These are phyloP conservation scores for Suillus plorans DNA, from an alignment of 768 basidiomycete genomes.

Conservation along the genomic window DNA sequence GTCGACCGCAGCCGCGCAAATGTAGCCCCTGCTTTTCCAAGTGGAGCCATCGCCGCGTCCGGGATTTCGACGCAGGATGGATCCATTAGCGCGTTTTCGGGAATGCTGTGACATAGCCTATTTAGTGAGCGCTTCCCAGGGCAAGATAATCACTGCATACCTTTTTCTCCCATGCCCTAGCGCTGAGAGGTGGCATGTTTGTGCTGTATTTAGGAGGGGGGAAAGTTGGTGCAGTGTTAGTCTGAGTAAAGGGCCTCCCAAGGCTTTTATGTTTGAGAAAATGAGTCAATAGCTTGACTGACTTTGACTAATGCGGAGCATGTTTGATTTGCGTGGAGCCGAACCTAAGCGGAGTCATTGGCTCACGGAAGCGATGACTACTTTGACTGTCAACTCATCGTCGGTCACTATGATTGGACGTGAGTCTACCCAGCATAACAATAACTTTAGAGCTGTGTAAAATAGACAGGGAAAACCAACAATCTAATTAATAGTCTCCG, in stretches of 20 bases:
- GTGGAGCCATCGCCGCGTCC: not conserved
- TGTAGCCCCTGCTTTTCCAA: slow-evolving; percentile 4
- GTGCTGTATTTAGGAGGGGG: not conserved
- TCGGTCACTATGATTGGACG: not conserved
- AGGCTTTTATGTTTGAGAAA: not conserved
- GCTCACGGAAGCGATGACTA: not conserved
- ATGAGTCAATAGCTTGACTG: not conserved
- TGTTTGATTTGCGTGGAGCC: not conserved
- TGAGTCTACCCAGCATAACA: not conserved
- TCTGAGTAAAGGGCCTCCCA: no score
- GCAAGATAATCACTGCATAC: not conserved
- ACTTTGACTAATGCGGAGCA: not conserved
- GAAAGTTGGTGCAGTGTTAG: not conserved
- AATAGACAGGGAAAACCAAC: not conserved
- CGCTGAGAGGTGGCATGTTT: not conserved
- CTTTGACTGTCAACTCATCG: not conserved
- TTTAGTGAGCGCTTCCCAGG: not conserved
- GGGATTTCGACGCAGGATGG: not conserved
- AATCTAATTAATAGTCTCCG: not conserved
- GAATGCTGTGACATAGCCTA: not conserved
- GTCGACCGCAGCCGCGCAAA: not conserved
- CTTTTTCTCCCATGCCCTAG: slow-evolving; percentile 4
- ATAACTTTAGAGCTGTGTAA: not conserved
- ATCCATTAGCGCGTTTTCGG: not conserved
- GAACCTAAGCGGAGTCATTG: not conserved